Conservation (phyloP, 148 eudicot genomes). For the Polygonum aviculare region DNA sequence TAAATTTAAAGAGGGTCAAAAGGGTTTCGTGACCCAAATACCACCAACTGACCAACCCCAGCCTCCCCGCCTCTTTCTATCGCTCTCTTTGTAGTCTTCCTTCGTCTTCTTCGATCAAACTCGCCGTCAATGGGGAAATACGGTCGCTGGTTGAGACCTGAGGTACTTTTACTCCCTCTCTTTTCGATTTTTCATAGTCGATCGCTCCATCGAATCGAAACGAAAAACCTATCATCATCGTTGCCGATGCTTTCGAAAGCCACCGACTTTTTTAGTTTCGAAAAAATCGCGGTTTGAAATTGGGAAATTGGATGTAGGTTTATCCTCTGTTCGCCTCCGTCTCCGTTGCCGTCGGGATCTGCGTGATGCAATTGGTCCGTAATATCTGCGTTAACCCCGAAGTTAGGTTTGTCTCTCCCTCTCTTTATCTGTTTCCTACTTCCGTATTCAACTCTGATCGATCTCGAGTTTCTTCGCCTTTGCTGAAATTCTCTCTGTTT, state of each 20-base stretch:
- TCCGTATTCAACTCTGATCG: background rate
- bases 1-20: no score
- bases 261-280: background rate
- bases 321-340: slow-evolving; percentile 33
- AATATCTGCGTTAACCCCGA: slow-evolving; percentile 40
- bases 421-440: background rate
- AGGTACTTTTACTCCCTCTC: slow-evolving; percentile 13
- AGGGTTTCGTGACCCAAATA: no score
- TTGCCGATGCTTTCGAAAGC: background rate
- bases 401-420: slow-evolving; percentile 26
- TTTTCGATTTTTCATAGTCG: background rate
- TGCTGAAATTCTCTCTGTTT: no score
- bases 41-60: no score
- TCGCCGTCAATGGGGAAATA: slow-evolving; percentile 19
- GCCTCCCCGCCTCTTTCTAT: background rate
- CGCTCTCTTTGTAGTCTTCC: background rate
- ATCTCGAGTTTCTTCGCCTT: no score
- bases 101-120: background rate
- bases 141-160: slow-evolving; percentile 35
- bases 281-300: background rate
- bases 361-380: slow-evolving; percentile 28
- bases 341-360: slow-evolving; percentile 38
- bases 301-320: slow-evolving; percentile 10
- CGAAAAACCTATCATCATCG: background rate
- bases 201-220: background rate